Base-by-base conservation (phyloP, 2,329 filamentous ascomycete species). In the Calonectria crousiana region DNA sequence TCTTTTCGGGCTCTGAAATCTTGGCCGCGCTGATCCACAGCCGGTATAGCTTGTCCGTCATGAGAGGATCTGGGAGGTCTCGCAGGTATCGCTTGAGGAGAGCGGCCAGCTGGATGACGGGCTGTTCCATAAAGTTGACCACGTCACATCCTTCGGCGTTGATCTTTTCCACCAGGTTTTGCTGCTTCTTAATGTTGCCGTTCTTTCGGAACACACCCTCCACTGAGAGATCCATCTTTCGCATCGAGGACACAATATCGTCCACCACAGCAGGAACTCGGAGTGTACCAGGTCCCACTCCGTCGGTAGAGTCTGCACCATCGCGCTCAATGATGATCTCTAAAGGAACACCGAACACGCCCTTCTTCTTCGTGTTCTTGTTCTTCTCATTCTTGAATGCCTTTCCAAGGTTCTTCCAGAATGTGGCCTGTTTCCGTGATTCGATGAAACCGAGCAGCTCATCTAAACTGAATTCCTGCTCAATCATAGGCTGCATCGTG, bases 131-230 rank as follows among this genome's bases (percentile, higher is more conserved):
- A 80, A 98, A 91, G 83, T 97, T 95, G 71, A 98, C 93, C 70
- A 93, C 92, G 77, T 97, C 95, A 74, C 94, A 95, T 52, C 95
- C 96, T 69, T 95, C 93, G 56, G 92, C 92, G 84, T 99, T 97
- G 77, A 99, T 95, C 79, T 93, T 89, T 71, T 97, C 95, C 49
- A 95, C 93, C 9, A 97, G 89, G 75, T 98, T 96, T 79, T 94
- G 95, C 56, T 98, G 89, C 78, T 96, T 95, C 84, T 97, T 96
- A 87, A 99, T 98, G 84, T 98, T 99, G 80, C 97, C 97, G 81
- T 98, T 99, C 90, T 99, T 99, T 79, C 97, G 93, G 91, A 99
- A 99, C 28, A 99, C 96, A 80, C 97, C 97, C 85, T 99, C 97
- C 1, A 99, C 95, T 2, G 96, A 98, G 87, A 99, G 95, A 84